Evolutionary conservation across 345 rosid species (phyloP), one percentile per base, ranked within the genome.

Genomic region (Carallia brachiata): DNA sequence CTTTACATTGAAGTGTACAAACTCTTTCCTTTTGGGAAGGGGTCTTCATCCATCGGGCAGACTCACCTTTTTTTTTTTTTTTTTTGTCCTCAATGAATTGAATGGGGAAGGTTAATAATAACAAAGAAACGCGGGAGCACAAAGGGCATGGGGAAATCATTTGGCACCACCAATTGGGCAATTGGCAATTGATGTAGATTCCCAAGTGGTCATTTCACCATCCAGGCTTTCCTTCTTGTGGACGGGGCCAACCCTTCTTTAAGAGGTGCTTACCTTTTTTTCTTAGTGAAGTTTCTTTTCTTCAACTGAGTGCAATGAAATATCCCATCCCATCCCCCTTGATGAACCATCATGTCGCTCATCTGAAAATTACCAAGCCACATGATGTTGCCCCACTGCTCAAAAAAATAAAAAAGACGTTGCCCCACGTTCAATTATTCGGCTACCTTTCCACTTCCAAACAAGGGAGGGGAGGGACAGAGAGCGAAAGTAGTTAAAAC

Each of bases 311-410:
- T 57, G 63, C 36, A 48, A 65, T 70, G 79, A 75, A 37, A 65
- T 61, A 70, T 75, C 66, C 68, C 70, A 65, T 75, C 74, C 52
- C 23, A n/a, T n/a, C 2, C 60, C 50, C 65, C 50, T 59, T 63
- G 66, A 70, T 61, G 71, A 70, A 64, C 74, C 70, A 54, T 70
- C 79, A 66, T 66, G 67, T 70, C n/a, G n/a, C 75, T 54, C 34
- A 23, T 70, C 75, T 16, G 55, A n/a, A 59, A 70, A 52, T 59
- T 10, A 74, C 65, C 27, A 58, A 17, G 4, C 8, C 57, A 50
- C 27, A 16, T 50, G n/a, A 10, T 50, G n/a, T n/a, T n/a, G n/a
- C n/a, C n/a, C n/a, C n/a, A n/a, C n/a, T n/a, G n/a, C n/a, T n/a
- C n/a, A n/a, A n/a, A n/a, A 23, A 1, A 8, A 37, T n/a, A n/a